A percentile compares a stretch with the other conserved stretches of the same genome.
These are phyloP conservation scores for Coniochaeta pulveracea DNA, from an alignment of 2,329 filamentous ascomycete species.

Conservation along the genomic window DNA sequence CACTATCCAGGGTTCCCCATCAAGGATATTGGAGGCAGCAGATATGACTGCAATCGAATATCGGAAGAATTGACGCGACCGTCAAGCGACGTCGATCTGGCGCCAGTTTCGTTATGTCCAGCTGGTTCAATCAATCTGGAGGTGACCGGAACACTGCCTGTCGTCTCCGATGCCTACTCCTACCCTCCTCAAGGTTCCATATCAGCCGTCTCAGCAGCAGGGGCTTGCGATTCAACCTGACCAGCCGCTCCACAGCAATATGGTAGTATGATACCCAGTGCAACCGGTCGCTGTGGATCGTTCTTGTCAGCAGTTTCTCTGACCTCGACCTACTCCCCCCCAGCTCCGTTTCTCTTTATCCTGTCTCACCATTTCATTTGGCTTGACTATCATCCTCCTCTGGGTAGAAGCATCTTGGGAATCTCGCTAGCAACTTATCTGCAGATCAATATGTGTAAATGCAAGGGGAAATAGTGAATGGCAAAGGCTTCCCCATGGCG, in stretches of 20 bases:
- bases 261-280: conserved; percentile 2
- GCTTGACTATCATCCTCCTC: background rate
- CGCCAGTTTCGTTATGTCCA: no score
- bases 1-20: no score
- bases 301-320: conserved; percentile 1
- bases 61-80: no score
- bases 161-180: background rate
- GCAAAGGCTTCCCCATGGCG: conserved; percentile 1
- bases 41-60: no score
- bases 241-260: conserved; percentile 4
- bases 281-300: background rate
- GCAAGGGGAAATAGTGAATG: conserved; percentile 3
- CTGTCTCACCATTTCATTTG: no score
- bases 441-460: conserved; percentile 4
- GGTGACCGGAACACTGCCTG: conserved; percentile 1
- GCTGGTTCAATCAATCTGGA: background rate
- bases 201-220: background rate
- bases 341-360: background rate
- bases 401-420: background rate
- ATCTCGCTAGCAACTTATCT: background rate
- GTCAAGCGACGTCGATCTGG: no score
- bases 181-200: no score
- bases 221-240: conserved; percentile 3
- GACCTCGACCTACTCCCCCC: no score
- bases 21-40: no score